Evolutionary conservation across 2,329 filamentous ascomycete genomes (phyloP), one percentile per base, ranked within the genome.

Genomic region (Pestalotiopsis sp.): DNA sequence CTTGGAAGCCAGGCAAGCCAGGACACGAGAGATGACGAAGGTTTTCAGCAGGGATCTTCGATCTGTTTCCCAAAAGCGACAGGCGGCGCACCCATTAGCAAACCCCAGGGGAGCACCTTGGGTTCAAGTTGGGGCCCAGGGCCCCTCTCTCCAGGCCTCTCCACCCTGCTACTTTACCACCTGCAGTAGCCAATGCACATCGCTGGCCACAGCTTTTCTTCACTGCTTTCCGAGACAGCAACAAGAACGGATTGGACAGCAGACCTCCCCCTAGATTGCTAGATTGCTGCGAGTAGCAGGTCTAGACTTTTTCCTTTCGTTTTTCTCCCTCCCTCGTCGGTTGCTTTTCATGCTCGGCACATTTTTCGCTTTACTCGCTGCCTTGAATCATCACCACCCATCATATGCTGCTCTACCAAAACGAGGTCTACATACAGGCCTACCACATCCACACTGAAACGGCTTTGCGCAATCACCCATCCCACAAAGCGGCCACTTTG

Each of bases 1-100:
- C 57, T 27, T 27, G 27, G 57, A 36, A 36, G 31, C 31, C 31
- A 31, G 31, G 31, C 31, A 31, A 31, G 27, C 27, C 27, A 62
- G 59, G 59, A 62, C 59, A 62, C 59, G 59, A 62, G 59, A 39
- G 59, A 62, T 62, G 59, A 62, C 59, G 59, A 62, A 62, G 59
- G 45, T 62, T 62, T 62, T 62, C 36, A 62, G 59, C 59, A 62
- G 59, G 59, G 59, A 62, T 62, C 59, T 14, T 36, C 25, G n/a
- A 36, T 39, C 20, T 61, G n/a, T 39, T 36, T 20, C 59, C n/a
- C 25, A 27, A 61, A 61, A 39, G 27, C 31, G 36, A 61, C 27
- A 39, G n/a, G 31, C 27, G 25, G 31, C 31, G 17, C 59, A 20
- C 27, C 31, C 13, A 9, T 36, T 39, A 13, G 59, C 7, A 36